phyloP scores from a whole-genome alignment of 2,329 filamentous ascomycete genomes.

The Chaetothyriales sp. region DNA sequence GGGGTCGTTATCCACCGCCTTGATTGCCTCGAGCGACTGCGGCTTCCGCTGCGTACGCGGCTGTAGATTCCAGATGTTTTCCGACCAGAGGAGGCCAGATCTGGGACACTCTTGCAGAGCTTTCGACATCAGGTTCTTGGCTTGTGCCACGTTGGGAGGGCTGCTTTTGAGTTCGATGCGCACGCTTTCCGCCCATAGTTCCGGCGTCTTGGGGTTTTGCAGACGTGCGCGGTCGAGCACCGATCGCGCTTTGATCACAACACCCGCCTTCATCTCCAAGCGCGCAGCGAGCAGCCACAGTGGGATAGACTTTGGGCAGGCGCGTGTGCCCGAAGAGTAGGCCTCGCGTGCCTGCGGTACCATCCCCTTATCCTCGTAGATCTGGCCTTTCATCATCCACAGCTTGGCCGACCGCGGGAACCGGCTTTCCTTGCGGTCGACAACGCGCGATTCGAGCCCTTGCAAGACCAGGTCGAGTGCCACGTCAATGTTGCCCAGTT shows the following conservation, averaged over 20 bases:
- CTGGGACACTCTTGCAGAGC: slow-evolving; percentile 83
- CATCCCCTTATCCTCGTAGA: slow-evolving; percentile 75
- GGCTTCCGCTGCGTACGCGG: slow-evolving; percentile 83
- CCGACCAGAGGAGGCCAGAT: slow-evolving; percentile 77
- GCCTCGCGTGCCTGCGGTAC: slow-evolving; percentile 76
- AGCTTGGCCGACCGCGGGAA: slow-evolving; percentile 80
- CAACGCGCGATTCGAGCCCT: slow-evolving; percentile 31
- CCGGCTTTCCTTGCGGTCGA: slow-evolving; percentile 44
- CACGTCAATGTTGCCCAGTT: slow-evolving; percentile 62
- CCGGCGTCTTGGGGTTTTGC: slow-evolving; percentile 68
- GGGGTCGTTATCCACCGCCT: slow-evolving; percentile 88
- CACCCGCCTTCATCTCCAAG: slow-evolving; percentile 72
- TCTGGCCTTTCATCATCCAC: slow-evolving; percentile 98
- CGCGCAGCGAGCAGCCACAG: slow-evolving; percentile 82
- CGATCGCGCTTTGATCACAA: slow-evolving; percentile 80
- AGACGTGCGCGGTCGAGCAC: slow-evolving; percentile 84
- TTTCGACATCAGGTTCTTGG: slow-evolving; percentile 82
- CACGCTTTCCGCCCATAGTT: slow-evolving; percentile 88
- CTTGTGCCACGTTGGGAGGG: slow-evolving; percentile 55
- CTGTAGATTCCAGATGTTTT: slow-evolving; percentile 92
- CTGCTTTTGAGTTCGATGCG: slow-evolving; percentile 79
- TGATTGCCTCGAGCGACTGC: slow-evolving; percentile 82
- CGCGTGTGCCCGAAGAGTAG: slow-evolving; percentile 75
- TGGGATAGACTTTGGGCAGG: slow-evolving; percentile 68
- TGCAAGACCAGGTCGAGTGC: slow-evolving; percentile 80